Evolutionary conservation across 108 stramenopile genomes (phyloP).

Genomic region (Skeletonema grethae): DNA sequence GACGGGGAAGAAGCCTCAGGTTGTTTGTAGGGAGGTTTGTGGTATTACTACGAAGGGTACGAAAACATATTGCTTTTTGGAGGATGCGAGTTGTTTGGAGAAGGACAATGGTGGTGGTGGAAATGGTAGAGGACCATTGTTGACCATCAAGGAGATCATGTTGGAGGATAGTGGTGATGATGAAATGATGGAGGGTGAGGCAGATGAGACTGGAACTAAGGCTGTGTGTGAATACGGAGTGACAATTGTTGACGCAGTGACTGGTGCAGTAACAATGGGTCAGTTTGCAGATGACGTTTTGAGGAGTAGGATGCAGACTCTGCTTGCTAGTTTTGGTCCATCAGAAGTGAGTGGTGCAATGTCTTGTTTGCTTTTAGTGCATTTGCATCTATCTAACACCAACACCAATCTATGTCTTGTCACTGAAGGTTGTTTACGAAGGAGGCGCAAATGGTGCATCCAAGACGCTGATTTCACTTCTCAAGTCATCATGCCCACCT

Average conservation of each 20-base stretch:
- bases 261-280: conserved; percentile 87
- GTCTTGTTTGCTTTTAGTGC: background rate
- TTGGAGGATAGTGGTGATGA: conserved; percentile 18
- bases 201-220: conserved; percentile 40
- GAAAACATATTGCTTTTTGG: conserved; percentile 92
- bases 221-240: conserved; percentile 94
- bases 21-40: conserved; percentile 96
- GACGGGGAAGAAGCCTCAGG: conserved; percentile 74
- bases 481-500: conserved; percentile 44
- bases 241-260: conserved; percentile 89
- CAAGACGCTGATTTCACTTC: conserved; percentile 43
- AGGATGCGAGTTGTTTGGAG: conserved; percentile 65
- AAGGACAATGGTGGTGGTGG: conserved; percentile 29
- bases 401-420: background rate
- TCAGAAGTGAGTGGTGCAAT: conserved; percentile 76
- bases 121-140: conserved; percentile 61
- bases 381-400: background rate
- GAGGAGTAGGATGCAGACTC: conserved; percentile 91
- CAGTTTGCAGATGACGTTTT: conserved; percentile 97
- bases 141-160: conserved; percentile 80
- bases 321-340: conserved; percentile 80
- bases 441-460: conserved; percentile 60
- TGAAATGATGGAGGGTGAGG: conserved; percentile 13
- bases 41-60: conserved; percentile 89
- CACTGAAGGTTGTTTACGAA: conserved; percentile 49